These are phyloP conservation scores for Ophiostoma quercus DNA, from an alignment of 2,329 filamentous ascomycete species.

Conservation along the genomic window DNA sequence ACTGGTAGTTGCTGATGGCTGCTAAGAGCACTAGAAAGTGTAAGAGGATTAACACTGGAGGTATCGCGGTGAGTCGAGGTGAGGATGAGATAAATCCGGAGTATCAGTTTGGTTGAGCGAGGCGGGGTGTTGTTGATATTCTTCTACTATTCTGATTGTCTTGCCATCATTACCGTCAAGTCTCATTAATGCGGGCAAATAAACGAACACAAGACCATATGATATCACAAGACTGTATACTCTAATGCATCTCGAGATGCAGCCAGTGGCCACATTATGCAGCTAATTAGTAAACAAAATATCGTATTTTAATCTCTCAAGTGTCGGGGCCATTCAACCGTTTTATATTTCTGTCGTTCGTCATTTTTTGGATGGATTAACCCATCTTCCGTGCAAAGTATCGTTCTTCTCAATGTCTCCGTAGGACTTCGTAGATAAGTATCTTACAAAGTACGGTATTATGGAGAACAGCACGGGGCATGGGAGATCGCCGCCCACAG, in stretches of 20 bases:
- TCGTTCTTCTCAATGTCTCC: neutral
- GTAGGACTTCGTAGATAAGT: neutral
- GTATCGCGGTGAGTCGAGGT: conserved; percentile 5
- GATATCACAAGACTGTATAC: neutral
- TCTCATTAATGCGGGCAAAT: neutral
- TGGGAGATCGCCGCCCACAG: neutral
- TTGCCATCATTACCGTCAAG: neutral
- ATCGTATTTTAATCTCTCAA: neutral
- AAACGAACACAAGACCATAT: neutral
- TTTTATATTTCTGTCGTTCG: too few relatives aligned
- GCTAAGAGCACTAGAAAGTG: neutral
- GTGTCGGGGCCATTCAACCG: neutral
- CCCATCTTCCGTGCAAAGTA: neutral
- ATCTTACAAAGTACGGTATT: neutral
- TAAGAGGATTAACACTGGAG: neutral
- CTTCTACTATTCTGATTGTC: neutral
- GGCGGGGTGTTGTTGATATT: too few relatives aligned
- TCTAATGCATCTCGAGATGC: neutral
- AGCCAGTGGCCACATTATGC: neutral
- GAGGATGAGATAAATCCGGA: neutral
- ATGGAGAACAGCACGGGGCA: neutral
- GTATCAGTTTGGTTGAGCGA: neutral
- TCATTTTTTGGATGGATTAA: neutral
- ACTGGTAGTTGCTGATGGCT: neutral
- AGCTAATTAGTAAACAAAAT: neutral